These are phyloP conservation scores for Cicer chorassanicum DNA, from an alignment of 306 rosid genomes.

Conservation along the genomic window DNA sequence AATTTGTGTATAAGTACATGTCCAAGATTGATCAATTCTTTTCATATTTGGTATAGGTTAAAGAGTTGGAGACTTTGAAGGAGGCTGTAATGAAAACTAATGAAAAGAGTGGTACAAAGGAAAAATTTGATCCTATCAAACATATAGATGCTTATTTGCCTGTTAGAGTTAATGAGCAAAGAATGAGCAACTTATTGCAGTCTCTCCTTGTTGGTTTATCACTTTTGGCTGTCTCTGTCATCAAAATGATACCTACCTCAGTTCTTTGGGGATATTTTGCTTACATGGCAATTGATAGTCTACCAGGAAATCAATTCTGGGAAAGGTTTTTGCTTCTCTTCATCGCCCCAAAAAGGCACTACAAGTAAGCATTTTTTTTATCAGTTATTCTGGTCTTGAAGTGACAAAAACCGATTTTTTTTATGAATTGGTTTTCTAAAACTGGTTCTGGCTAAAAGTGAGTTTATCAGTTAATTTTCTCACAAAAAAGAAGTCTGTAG, in stretches of 20 bases:
- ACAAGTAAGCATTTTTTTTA: slow-evolving; percentile 61
- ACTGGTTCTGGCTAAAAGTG: too few species aligned
- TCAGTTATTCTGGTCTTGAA: too few species aligned
- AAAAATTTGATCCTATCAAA: slow-evolving; percentile 68
- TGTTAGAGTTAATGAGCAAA: slow-evolving; percentile 86
- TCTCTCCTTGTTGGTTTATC: slow-evolving; percentile 70
- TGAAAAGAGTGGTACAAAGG: slow-evolving; percentile 44
- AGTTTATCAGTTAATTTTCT: too few species aligned
- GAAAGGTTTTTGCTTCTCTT: slow-evolving; percentile 82
- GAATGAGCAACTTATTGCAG: slow-evolving; percentile 82
- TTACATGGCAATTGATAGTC: slow-evolving; percentile 94
- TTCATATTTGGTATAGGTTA: neutral
- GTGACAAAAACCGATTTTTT: too few species aligned
- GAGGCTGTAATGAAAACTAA: slow-evolving; percentile 69
- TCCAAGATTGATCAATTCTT: neutral
- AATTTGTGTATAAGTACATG: neutral
- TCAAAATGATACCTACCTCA: slow-evolving; percentile 83
- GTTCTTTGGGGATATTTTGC: slow-evolving; percentile 98
- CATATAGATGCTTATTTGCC: slow-evolving; percentile 77
- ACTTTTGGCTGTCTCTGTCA: slow-evolving; percentile 61
- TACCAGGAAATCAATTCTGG: slow-evolving; percentile 91
- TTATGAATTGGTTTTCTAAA: too few species aligned
- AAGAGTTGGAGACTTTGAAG: slow-evolving; percentile 38
- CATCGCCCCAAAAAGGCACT: slow-evolving; percentile 69
- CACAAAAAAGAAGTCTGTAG: too few species aligned